phyloP scores from a whole-genome alignment of 345 rosid species.

The Abelmoschus esculentus region DNA sequence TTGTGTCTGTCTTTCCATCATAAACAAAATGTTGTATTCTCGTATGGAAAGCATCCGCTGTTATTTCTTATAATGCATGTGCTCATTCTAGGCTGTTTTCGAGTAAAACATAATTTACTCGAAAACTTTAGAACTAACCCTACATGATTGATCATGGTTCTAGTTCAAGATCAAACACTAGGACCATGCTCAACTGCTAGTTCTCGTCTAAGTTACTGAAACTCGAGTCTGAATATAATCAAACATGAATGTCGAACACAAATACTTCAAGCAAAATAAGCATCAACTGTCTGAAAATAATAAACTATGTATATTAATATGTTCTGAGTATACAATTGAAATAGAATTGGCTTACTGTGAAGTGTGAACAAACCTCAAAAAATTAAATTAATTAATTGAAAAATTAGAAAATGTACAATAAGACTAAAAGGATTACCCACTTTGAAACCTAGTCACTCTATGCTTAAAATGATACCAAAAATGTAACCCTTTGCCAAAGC shows the following conservation, averaged over 20 bases:
- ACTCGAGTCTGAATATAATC: neutral
- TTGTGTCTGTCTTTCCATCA: too few species aligned
- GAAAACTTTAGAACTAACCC: neutral
- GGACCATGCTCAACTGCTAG: neutral
- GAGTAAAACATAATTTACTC: neutral
- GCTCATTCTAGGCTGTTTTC: too few species aligned
- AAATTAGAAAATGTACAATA: neutral
- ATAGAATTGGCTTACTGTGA: neutral
- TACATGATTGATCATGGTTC: neutral
- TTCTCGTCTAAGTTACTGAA: neutral
- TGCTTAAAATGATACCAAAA: neutral
- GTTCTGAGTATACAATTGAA: neutral
- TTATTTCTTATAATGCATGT: too few species aligned
- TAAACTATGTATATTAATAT: neutral
- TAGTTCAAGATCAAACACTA: neutral
- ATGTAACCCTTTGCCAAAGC: neutral
- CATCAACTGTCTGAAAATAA: neutral
- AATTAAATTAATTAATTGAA: neutral
- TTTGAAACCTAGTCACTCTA: neutral
- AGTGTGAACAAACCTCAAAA: neutral
- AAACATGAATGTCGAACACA: too few species aligned
- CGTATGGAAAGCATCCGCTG: too few species aligned
- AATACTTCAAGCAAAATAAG: too few species aligned
- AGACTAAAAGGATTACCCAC: neutral
- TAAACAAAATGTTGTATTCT: too few species aligned